Percentiles rank a stretch among this genome's conserved stretches.
These are phyloP conservation scores for Anastatica hierochuntica DNA, from an alignment of 345 rosid genomes.

Conservation along the genomic window DNA sequence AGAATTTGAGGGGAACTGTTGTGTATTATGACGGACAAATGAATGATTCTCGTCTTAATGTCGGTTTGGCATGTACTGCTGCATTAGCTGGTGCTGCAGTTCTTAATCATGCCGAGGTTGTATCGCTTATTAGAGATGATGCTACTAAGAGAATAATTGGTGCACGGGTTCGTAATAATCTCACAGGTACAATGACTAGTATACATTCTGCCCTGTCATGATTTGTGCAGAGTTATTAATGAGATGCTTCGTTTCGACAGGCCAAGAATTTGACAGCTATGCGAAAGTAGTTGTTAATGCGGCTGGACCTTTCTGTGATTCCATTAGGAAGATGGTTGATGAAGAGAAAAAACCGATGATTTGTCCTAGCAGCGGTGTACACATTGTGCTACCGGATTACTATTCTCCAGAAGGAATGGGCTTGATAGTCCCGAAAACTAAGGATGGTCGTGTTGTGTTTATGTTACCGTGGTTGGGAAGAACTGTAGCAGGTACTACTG, in stretches of 20 bases:
- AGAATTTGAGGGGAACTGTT: slow-evolving; percentile 73
- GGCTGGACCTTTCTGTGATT: slow-evolving; percentile 93
- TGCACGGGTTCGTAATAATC: slow-evolving; percentile 77
- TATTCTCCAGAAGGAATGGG: slow-evolving; percentile 99
- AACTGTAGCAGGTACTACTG: slow-evolving; percentile 96
- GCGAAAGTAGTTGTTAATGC: slow-evolving; percentile 93
- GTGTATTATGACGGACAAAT: slow-evolving; percentile 98
- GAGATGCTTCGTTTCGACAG: slow-evolving; percentile 28
- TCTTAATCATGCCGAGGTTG: slow-evolving; percentile 90
- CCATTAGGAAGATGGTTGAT: slow-evolving; percentile 75
- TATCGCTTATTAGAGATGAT: slow-evolving; percentile 67
- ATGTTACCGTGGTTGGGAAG: slow-evolving; percentile 99
- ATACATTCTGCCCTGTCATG: background rate
- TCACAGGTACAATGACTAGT: slow-evolving; percentile 46
- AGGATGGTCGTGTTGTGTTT: slow-evolving; percentile 97
- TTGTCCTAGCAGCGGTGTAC: slow-evolving; percentile 96
- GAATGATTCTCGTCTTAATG: slow-evolving; percentile 93
- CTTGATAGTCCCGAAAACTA: slow-evolving; percentile 95
- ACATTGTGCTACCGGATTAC: slow-evolving; percentile 87
- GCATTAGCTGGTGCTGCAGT: slow-evolving; percentile 92
- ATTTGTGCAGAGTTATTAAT: background rate
- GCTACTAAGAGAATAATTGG: slow-evolving; percentile 48
- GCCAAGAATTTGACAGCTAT: slow-evolving; percentile 71
- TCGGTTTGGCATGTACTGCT: slow-evolving; percentile 84
- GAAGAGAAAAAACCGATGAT: slow-evolving; percentile 61